Conservation (phyloP, 2,329 filamentous ascomycete genomes). For the Penicillium sp. region DNA sequence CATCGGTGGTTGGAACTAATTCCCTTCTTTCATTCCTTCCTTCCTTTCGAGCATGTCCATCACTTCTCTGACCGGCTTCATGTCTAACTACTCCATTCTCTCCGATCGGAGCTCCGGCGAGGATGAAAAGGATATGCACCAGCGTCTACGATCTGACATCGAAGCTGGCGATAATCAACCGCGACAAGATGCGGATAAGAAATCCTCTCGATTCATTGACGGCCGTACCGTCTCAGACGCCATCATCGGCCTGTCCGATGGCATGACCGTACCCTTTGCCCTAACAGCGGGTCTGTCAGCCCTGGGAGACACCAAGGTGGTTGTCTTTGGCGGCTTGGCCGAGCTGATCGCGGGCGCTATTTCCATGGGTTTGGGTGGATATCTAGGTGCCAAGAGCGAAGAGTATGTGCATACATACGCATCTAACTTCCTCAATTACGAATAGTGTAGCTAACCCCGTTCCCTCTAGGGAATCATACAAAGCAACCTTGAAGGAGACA, state of each 20-base stretch:
- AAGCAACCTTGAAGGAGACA: constrained; percentile 44
- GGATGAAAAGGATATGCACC: constrained; percentile 32
- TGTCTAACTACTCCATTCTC: constrained; percentile 35
- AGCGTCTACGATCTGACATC: constrained; percentile 23
- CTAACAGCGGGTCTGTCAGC: constrained; percentile 70
- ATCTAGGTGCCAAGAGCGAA: constrained; percentile 64
- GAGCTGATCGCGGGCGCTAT: constrained; percentile 78
- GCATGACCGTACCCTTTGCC: constrained; percentile 79
- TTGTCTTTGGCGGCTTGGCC: constrained; percentile 73
- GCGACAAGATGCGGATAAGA: constrained; percentile 25
- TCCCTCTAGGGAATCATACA: constrained; percentile 41
- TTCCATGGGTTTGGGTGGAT: constrained; percentile 77
- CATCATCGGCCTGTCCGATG: constrained; percentile 78
- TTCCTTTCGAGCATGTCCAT: constrained; percentile 32
- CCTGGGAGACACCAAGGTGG: constrained; percentile 67
- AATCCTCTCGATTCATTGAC: constrained; percentile 36
- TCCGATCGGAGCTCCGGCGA: constrained; percentile 25
- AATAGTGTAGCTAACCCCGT: background rate
- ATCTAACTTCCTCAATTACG: background rate
- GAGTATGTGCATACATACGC: constrained; percentile 39
- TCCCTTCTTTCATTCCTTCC: background rate
- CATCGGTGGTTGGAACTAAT: constrained; percentile 1
- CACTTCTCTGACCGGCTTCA: constrained; percentile 32
- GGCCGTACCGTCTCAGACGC: constrained; percentile 57
- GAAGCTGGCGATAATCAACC: constrained; percentile 14